Base-by-base conservation (phyloP, 208 protist species). In the Crithidia acanthocephali region DNA sequence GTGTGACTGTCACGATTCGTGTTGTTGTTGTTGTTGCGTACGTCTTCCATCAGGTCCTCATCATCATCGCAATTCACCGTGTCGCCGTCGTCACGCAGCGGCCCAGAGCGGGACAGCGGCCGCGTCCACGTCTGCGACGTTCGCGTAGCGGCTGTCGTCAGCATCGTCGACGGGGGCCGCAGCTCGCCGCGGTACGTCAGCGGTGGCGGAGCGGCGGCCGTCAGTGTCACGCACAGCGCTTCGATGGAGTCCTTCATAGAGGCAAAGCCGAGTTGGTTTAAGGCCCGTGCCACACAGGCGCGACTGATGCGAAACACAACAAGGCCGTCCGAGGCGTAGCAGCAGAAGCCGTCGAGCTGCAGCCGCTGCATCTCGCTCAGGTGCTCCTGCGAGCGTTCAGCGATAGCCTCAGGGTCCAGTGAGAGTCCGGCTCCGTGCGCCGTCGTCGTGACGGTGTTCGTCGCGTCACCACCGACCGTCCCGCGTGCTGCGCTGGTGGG, bases 151-250 rank as follows among this genome's bases (percentile, higher is more conserved):
- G n/a, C n/a, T n/a, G n/a, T n/a, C n/a, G n/a, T n/a, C n/a, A n/a
- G n/a, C 30, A 37, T 47, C 27, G 52, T 47, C 52, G 22, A 11
- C 50, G 83, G 80, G 20, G 67, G 70, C 27, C 83, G 63, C 28
- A 88, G 68, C 65, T 85, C 76, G 18, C 83, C 80, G 23, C 83
- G 72, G 72, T 81, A 85, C 0, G 72, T 73, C 30, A 85, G 58
- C 35, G 61, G 71, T n/a, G 79, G 83, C 28, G 83, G 83, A 20
- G 79, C 72, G 2, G 80, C 44, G n/a, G 80, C 70, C 0, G 74
- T 83, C 20, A 88, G 77, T 0, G 80, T 78, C 18, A 85, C 76
- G 50, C 76, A 69, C 40, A 88, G 42, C 37, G 72, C 74, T 57
- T 85, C 83, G 27, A 80, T 61, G 23, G 72, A 80, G 50, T 88